Evolutionary conservation across 2,329 filamentous ascomycete species (phyloP).

Genomic region (Stagonosporopsis chrysanthemi): DNA sequence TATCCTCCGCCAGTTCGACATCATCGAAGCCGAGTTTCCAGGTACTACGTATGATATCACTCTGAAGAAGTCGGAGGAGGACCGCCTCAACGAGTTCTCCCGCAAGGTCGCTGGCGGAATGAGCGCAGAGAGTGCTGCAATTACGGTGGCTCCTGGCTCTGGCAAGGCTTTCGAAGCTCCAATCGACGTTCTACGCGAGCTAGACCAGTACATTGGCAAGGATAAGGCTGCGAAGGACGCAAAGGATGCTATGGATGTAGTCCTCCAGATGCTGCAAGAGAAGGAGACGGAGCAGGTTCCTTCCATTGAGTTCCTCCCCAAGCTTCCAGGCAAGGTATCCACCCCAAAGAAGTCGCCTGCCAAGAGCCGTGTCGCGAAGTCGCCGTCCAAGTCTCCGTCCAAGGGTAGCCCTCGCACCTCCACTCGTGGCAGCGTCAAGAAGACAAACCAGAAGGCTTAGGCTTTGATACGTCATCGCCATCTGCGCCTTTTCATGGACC

Average conservation of each 20-base stretch:
- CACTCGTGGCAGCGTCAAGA: slow-evolving; percentile 37
- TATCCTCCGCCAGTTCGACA: slow-evolving; percentile 43
- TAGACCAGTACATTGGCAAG: slow-evolving; percentile 33
- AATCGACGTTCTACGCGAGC: slow-evolving; percentile 42
- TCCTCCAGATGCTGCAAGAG: slow-evolving; percentile 39
- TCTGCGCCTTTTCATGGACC: not conserved
- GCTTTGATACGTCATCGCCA: not conserved
- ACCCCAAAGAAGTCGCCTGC: slow-evolving; percentile 23
- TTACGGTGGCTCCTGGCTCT: slow-evolving; percentile 16
- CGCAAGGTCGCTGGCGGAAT: slow-evolving; percentile 32
- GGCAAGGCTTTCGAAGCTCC: slow-evolving; percentile 45
- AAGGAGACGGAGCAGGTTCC: slow-evolving; percentile 38
- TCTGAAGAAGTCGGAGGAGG: slow-evolving; percentile 48
- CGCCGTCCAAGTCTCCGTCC: slow-evolving; percentile 22
- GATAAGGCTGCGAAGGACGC: slow-evolving; percentile 32
- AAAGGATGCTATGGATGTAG: slow-evolving; percentile 32
- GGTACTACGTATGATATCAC: slow-evolving; percentile 43
- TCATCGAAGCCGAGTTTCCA: slow-evolving; percentile 41
- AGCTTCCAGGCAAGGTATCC: slow-evolving; percentile 27
- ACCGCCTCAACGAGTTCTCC: slow-evolving; percentile 41
- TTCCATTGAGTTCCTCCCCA: slow-evolving; percentile 43
- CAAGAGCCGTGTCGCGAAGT: slow-evolving; percentile 22
- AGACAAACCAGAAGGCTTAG: slow-evolving; percentile 26
- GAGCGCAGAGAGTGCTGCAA: slow-evolving; percentile 17
- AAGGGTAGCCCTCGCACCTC: slow-evolving; percentile 25